These are phyloP conservation scores for Phytopythium sindhum DNA, from an alignment of 352 stramenopile species.

Conservation along the genomic window DNA sequence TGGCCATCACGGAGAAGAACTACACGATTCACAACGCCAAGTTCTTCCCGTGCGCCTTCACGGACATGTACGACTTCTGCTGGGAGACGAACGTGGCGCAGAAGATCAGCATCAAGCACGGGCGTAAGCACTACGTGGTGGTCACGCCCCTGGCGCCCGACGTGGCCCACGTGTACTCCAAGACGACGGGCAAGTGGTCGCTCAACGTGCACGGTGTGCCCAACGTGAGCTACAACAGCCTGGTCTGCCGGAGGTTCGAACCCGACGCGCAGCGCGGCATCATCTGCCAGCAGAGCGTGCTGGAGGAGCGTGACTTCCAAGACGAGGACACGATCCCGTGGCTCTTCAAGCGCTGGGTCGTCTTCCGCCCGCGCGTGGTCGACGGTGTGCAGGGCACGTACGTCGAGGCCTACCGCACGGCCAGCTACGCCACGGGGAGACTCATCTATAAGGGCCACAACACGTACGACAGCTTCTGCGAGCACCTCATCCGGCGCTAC, in stretches of 20 bases:
- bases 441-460: conserved; percentile 89
- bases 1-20: conserved; percentile 86
- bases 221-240: conserved; percentile 86
- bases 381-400: conserved; percentile 75
- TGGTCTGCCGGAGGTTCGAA: conserved; percentile 61
- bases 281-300: conserved; percentile 82
- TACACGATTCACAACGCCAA: conserved; percentile 88
- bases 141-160: conserved; percentile 69
- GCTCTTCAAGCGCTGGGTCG: conserved; percentile 87
- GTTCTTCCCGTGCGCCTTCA: conserved; percentile 77
- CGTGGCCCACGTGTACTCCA: conserved; percentile 81
- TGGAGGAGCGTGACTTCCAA: conserved; percentile 81
- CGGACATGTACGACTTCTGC: conserved; percentile 83
- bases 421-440: conserved; percentile 76
- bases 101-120: conserved; percentile 75
- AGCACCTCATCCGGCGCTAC: conserved; percentile 85
- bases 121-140: conserved; percentile 79
- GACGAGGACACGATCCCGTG: conserved; percentile 78
- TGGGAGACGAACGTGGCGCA: conserved; percentile 83
- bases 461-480: conserved; percentile 88
- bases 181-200: conserved; percentile 84
- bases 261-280: conserved; percentile 56
- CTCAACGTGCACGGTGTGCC: conserved; percentile 77
- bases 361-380: conserved; percentile 70
- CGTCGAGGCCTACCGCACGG: conserved; percentile 80